Evolutionary conservation across 2,329 filamentous ascomycete genomes (phyloP).

Genomic region (Raffaelea albimanens): DNA sequence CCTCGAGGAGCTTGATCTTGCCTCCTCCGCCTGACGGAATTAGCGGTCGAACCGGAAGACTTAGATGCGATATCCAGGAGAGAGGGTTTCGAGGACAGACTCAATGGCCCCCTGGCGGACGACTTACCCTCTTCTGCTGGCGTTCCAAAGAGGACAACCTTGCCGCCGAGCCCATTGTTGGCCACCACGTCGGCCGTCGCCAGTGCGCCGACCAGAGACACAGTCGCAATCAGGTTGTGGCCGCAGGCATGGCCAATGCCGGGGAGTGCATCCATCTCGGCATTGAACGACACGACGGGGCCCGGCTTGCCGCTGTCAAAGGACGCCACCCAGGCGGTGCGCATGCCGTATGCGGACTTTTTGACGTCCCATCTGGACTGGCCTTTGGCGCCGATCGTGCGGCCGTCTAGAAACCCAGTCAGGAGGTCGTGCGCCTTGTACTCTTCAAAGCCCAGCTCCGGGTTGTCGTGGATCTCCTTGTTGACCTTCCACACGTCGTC

Average conservation of each 20-base stretch:
- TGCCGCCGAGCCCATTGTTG: constrained; percentile 30
- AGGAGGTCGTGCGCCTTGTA: constrained; percentile 39
- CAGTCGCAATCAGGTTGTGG: constrained; percentile 43
- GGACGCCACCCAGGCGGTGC: constrained; percentile 42
- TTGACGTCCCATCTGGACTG: constrained; percentile 44
- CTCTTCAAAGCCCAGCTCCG: constrained; percentile 38
- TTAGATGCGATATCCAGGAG: no score
- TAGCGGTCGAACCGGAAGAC: background rate
- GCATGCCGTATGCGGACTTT: constrained; percentile 38
- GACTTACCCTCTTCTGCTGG: constrained; percentile 39
- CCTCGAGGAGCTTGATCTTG: constrained; percentile 35
- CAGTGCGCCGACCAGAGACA: constrained; percentile 36
- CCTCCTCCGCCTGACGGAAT: constrained; percentile 26
- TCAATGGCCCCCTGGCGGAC: no score
- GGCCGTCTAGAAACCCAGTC: constrained; percentile 33
- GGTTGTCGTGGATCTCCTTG: constrained; percentile 41
- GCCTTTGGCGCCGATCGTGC: constrained; percentile 7
- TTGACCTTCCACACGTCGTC: constrained; percentile 33
- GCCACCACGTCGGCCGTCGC: constrained; percentile 35
- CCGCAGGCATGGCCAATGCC: constrained; percentile 44
- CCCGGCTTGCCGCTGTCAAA: constrained; percentile 36
- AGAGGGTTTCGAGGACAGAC: background rate
- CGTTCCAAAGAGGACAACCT: constrained; percentile 38
- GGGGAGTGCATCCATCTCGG: constrained; percentile 40
- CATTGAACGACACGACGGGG: constrained; percentile 36